Conservation (phyloP, 2,329 filamentous ascomycete species). For the Phaeosphaeria sp. region DNA sequence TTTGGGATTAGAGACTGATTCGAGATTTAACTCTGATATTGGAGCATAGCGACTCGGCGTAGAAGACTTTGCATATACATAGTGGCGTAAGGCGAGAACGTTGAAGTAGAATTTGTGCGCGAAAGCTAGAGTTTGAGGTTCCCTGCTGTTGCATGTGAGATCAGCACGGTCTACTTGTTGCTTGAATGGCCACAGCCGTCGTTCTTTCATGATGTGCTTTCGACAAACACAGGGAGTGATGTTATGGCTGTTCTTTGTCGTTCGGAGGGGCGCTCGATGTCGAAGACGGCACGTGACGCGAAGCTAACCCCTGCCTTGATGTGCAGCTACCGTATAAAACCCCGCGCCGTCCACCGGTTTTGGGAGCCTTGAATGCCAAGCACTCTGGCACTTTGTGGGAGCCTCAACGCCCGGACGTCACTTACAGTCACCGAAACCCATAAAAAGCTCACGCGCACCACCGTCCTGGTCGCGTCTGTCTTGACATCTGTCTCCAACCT, state of each 20-base stretch:
- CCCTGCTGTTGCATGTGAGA: neutral
- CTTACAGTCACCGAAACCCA: constrained; percentile 4
- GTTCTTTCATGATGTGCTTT: neutral
- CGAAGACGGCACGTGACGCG: neutral
- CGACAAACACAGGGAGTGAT: neutral
- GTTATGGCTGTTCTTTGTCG: constrained; percentile 3
- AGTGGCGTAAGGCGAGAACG: neutral
- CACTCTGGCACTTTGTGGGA: constrained; percentile 9
- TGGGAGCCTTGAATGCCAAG: constrained; percentile 2
- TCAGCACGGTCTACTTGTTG: neutral
- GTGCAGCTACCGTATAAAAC: neutral
- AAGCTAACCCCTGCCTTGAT: neutral
- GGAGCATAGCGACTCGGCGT: constrained; percentile 8
- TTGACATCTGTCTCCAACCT: neutral
- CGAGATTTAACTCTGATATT: constrained; percentile 4
- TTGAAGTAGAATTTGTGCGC: neutral
- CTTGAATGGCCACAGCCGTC: neutral
- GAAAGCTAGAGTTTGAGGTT: neutral
- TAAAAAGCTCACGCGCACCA: neutral
- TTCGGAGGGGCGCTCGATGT: neutral
- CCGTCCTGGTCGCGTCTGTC: neutral
- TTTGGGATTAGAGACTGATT: constrained; percentile 27
- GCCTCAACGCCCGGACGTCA: constrained; percentile 23
- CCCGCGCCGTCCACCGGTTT: neutral
- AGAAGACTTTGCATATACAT: neutral